Conservation (phyloP, 352 stramenopile genomes). For the Phytophthora nicotianae region DNA sequence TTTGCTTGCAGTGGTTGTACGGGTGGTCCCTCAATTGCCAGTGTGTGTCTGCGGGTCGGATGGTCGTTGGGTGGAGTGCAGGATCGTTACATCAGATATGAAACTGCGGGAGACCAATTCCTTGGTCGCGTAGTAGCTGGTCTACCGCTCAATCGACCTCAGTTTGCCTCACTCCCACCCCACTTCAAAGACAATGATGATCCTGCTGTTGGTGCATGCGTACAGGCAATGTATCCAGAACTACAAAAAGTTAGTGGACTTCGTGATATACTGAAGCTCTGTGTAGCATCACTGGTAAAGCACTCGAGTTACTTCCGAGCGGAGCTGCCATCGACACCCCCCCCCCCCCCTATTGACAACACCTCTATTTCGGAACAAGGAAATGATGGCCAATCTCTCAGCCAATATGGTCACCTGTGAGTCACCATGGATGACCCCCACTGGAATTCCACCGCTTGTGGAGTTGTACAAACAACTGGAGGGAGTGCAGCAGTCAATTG, state of each 20-base stretch:
- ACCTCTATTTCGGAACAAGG: constrained; percentile 1
- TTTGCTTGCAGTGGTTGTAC: neutral
- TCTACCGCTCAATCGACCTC: neutral
- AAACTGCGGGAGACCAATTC: neutral
- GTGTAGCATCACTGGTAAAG: constrained; percentile 7
- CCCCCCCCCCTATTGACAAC: constrained; percentile 10
- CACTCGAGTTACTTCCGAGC: neutral
- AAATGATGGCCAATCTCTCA: neutral
- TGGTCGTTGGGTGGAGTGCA: too few species aligned
- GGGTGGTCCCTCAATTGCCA: neutral
- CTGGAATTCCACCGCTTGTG: constrained; percentile 4
- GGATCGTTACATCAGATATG: neutral
- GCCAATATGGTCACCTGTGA: neutral
- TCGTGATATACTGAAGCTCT: constrained; percentile 6
- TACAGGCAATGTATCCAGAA: neutral
- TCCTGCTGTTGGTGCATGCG: neutral
- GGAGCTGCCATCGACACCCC: constrained; percentile 2
- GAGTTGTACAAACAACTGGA: constrained; percentile 18
- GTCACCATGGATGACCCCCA: constrained; percentile 6
- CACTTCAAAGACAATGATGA: neutral
- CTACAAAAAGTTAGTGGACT: constrained; percentile 3
- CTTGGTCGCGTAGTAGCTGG: neutral
- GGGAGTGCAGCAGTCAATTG: constrained; percentile 5
- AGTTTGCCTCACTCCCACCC: neutral
- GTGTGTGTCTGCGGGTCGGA: too few species aligned